Evolutionary conservation across 1,139 yeast species (phyloP).

Genomic region (Wickerhamomyces sp.): DNA sequence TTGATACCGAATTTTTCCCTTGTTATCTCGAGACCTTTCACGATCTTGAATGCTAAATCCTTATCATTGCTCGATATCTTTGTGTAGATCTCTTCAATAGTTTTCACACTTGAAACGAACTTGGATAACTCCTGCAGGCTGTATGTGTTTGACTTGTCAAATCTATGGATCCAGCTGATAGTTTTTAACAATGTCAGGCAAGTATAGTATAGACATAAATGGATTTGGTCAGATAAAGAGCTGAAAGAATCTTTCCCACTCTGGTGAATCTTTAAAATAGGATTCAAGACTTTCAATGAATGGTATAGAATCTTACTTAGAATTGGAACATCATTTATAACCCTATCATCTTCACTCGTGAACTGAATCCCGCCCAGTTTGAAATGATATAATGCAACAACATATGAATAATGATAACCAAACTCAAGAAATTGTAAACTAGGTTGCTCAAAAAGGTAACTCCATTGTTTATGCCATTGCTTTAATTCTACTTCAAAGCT

Average conservation of each 20-base stretch:
- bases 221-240: constrained; percentile 42
- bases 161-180: constrained; percentile 10
- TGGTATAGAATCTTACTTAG: constrained; percentile 24
- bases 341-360: constrained; percentile 8
- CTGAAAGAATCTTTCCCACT: constrained; percentile 45
- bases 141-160: constrained; percentile 9
- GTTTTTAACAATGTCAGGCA: constrained; percentile 24
- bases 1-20: constrained; percentile 1
- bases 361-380: constrained; percentile 12
- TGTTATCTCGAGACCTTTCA: constrained; percentile 3
- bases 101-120: constrained; percentile 6
- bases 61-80: constrained; percentile 6
- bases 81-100: constrained; percentile 1
- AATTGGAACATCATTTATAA: constrained; percentile 16
- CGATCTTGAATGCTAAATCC: constrained; percentile 8
- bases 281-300: constrained; percentile 33
- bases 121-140: constrained; percentile 4
- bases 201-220: constrained; percentile 38
- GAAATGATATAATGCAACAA: constrained; percentile 43
- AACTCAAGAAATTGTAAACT: constrained; percentile 74
- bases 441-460: constrained; percentile 65
- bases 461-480: constrained; percentile 71
- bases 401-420: constrained; percentile 61
- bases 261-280: constrained; percentile 30
- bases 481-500: constrained; percentile 36